Conservation (phyloP, 2,329 filamentous ascomycete species). For the Colletotrichum sp. region DNA sequence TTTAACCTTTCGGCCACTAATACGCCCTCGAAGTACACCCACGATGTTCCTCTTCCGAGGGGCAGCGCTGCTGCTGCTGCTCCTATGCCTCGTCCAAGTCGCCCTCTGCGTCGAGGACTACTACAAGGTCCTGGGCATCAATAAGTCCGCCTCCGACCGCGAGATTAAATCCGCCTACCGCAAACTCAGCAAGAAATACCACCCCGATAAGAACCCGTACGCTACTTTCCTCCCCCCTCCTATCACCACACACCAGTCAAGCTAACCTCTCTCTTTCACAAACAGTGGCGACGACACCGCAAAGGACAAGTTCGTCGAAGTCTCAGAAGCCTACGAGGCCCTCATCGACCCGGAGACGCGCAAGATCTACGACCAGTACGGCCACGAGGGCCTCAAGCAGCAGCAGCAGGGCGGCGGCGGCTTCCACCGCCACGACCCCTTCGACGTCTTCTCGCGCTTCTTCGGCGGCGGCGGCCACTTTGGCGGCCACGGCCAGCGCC, state of each 20-base stretch:
- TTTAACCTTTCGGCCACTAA: not conserved
- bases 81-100: conserved; percentile 60
- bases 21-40: conserved; percentile 11
- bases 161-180: conserved; percentile 96
- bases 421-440: conserved; percentile 78
- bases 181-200: conserved; percentile 90
- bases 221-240: conserved; percentile 34
- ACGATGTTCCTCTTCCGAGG: conserved; percentile 56
- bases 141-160: conserved; percentile 79
- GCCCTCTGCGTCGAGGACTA: conserved; percentile 72
- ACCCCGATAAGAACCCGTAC: conserved; percentile 98
- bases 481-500: conserved; percentile 75
- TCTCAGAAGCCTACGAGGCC: conserved; percentile 94
- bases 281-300: conserved; percentile 76
- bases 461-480: conserved; percentile 92
- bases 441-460: conserved; percentile 95
- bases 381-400: conserved; percentile 88
- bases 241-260: not conserved
- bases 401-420: conserved; percentile 70
- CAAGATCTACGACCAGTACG: conserved; percentile 91
- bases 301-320: conserved; percentile 89
- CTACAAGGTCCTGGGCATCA: conserved; percentile 84
- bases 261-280: not conserved
- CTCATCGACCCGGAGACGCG: conserved; percentile 81
- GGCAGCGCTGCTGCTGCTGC: conserved; percentile 52